These are phyloP conservation scores for Aspergillus ostianus DNA, from an alignment of 495 filamentous ascomycete genomes.

Conservation along the genomic window DNA sequence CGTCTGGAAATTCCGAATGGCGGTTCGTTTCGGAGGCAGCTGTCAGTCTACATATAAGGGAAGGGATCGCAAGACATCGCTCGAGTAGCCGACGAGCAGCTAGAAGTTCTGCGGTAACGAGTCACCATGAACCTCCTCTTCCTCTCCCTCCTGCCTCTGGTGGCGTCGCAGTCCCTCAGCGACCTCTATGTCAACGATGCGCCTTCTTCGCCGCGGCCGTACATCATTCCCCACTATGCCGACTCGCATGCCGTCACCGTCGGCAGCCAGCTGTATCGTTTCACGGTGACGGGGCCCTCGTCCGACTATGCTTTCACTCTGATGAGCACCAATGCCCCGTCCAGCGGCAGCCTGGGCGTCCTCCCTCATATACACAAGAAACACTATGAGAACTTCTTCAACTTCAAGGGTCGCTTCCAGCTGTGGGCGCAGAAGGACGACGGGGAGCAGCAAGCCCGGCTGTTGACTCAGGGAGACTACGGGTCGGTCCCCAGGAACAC, in stretches of 20 bases:
- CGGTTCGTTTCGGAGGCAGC: background rate
- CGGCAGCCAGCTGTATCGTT: constrained; percentile 28
- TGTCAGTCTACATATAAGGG: background rate
- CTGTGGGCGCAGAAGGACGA: constrained; percentile 42
- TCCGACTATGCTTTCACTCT: constrained; percentile 43
- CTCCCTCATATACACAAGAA: constrained; percentile 41
- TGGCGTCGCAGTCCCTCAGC: constrained; percentile 4
- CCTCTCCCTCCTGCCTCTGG: constrained; percentile 7
- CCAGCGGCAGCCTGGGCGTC: constrained; percentile 29
- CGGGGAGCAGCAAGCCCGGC: constrained; percentile 31
- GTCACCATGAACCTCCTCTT: constrained; percentile 11
- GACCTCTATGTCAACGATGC: constrained; percentile 25
- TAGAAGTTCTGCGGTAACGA: background rate
- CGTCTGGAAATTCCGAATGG: background rate
- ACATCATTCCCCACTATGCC: constrained; percentile 33
- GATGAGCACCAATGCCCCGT: constrained; percentile 40
- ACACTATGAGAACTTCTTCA: constrained; percentile 49
- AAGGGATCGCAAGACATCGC: background rate
- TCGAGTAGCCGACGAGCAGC: background rate
- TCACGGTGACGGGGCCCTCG: constrained; percentile 42
- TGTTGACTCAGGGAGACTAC: constrained; percentile 40
- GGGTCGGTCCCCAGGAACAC: constrained; percentile 40
- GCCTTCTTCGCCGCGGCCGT: constrained; percentile 28
- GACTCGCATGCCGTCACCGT: constrained; percentile 30
- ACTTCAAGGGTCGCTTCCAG: constrained; percentile 43